Base-by-base conservation (phyloP, 108 stramenopile genomes). In the Cylindrotheca fusiformis region DNA sequence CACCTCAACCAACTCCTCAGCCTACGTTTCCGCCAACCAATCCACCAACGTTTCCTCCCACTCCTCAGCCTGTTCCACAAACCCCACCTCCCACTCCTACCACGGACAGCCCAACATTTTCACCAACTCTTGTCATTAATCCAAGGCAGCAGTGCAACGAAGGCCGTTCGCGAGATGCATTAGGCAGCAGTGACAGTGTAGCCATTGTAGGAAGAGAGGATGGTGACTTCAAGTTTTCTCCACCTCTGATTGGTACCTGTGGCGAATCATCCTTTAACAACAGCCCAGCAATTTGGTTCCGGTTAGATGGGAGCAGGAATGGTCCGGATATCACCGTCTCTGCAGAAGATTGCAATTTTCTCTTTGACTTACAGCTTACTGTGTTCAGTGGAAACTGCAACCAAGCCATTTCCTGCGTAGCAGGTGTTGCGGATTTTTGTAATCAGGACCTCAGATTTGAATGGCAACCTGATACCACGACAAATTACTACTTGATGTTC, bases 401-500 rank as follows among this genome's bases (percentile, higher is more conserved):
- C 36, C 6, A 41, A 6, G 10, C 14, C 6, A 41, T 41, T 6
- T n/a, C n/a, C n/a, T 41, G 36, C 14, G 36, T 41, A 14, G 36
- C 36, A 14, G 36, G 36, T 10, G 14, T 14, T 14, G 6, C 36
- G 14, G 14, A 14, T 6, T 41, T 41, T 14, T 41, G 36, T 41
- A 41, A 41, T 14, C 10, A 41, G 14, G 36, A 14, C 36, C 14
- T 41, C 10, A 41, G 10, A 10, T 41, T 6, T 6, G 14, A 41
- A 6, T 41, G 36, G 36, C 10, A 41, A 6, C 6, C 14, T 41
- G 36, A 41, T 10, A 14, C 14, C 10, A 14, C 10, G 6, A 41
- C 36, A 10, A n/a, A n/a, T n/a, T 41, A 41, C 36, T 41, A 41
- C 36, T 41, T 41, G 36, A 41, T 41, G 36, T 41, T 41, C 36